phyloP scores from a whole-genome alignment of 768 basidiomycete genomes.

The Pleurotus citrinopileatus region DNA sequence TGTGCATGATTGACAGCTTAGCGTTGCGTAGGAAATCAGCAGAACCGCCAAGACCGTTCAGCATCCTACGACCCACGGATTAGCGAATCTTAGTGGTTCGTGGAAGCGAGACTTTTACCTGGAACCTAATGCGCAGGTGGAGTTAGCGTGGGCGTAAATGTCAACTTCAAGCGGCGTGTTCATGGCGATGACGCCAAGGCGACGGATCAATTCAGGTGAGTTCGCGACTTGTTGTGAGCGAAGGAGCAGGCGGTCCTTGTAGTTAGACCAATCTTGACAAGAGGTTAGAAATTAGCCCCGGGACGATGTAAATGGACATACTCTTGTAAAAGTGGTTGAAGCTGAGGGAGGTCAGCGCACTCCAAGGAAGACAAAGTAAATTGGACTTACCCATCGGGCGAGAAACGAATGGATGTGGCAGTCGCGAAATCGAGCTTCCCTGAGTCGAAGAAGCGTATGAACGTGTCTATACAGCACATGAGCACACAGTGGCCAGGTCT shows the following conservation, averaged over 20 bases:
- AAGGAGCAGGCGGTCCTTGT: conserved; percentile 44
- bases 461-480: conserved; percentile 28
- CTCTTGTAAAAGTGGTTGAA: conserved; percentile 48
- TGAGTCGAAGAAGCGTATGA: conserved; percentile 44
- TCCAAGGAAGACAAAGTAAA: neutral
- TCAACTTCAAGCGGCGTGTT: conserved; percentile 51
- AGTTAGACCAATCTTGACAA: conserved; percentile 37
- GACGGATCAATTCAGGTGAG: conserved; percentile 45
- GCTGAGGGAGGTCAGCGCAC: conserved; percentile 15
- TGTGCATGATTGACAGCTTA: conserved; percentile 50
- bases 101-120: conserved; percentile 15
- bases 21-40: conserved; percentile 48
- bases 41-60: conserved; percentile 47
- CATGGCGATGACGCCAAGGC: conserved; percentile 49
- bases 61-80: conserved; percentile 28
- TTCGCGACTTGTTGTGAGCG: conserved; percentile 51
- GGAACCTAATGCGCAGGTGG: conserved; percentile 47
- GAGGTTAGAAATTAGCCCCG: neutral
- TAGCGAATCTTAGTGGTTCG: neutral
- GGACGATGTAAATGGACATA: conserved; percentile 16
- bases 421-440: conserved; percentile 45
- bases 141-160: conserved; percentile 50
- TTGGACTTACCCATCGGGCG: conserved; percentile 35
- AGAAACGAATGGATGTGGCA: conserved; percentile 45
- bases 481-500: neutral